Percentiles rank a stretch among this genome's conserved stretches.
phyloP scores from a whole-genome alignment of 352 stramenopile species.

The Blastocystis sp. region DNA sequence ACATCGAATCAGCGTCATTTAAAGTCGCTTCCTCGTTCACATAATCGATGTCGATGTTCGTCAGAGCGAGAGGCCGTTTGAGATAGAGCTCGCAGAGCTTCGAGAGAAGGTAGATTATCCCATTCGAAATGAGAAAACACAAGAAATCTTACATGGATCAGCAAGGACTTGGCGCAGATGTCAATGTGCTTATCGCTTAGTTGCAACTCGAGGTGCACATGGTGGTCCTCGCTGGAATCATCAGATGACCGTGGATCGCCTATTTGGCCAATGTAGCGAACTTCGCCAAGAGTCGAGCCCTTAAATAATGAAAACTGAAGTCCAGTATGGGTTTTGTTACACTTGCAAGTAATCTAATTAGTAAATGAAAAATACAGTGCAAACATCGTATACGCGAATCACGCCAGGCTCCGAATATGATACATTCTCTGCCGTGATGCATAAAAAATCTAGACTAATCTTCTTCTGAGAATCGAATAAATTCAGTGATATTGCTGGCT shows the following conservation, averaged over 20 bases:
- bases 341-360: slow-evolving; percentile 17
- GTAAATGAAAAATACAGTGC: neutral
- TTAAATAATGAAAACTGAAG: neutral
- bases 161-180: neutral
- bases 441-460: slow-evolving; percentile 44
- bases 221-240: neutral
- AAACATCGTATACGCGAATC: slow-evolving; percentile 23
- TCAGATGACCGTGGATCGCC: neutral
- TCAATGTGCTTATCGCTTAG: slow-evolving; percentile 23
- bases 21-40: neutral
- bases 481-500: slow-evolving; percentile 5
- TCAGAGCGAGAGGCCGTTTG: neutral
- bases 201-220: neutral
- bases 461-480: slow-evolving; percentile 35
- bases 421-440: neutral
- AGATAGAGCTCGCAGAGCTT: neutral
- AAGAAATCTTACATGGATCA: neutral
- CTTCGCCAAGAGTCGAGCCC: neutral
- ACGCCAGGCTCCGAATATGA: slow-evolving; percentile 7
- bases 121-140: neutral
- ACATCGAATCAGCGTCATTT: neutral
- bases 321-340: slow-evolving; percentile 17
- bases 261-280: neutral
- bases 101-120: neutral
- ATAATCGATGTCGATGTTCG: neutral